Evolutionary conservation across 768 basidiomycete genomes (phyloP).

Genomic region (Phlebiopsis gigantea): DNA sequence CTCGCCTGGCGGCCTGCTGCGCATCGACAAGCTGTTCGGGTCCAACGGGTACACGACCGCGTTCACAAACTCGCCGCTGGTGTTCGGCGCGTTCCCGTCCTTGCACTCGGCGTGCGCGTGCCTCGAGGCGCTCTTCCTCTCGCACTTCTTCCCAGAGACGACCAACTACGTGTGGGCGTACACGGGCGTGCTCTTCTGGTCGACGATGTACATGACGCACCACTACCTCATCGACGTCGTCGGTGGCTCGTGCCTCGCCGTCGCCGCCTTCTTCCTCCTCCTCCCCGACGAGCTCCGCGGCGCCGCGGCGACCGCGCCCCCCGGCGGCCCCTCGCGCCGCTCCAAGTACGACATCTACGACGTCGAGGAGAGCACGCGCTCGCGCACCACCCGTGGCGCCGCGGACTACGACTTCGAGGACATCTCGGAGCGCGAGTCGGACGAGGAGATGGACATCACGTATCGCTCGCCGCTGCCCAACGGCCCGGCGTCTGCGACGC

Average conservation of each 20-base stretch:
- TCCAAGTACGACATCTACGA: constrained; percentile 79
- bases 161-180: constrained; percentile 75
- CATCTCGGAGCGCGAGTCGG: constrained; percentile 39
- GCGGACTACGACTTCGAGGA: constrained; percentile 54
- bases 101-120: constrained; percentile 90
- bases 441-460: constrained; percentile 63
- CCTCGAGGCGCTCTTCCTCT: constrained; percentile 87
- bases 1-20: constrained; percentile 86
- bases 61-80: constrained; percentile 85
- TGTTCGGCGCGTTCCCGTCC: constrained; percentile 96
- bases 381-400: constrained; percentile 23
- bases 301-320: constrained; percentile 46
- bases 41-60: constrained; percentile 67
- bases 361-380: constrained; percentile 51
- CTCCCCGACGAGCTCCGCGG: constrained; percentile 78
- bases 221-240: constrained; percentile 99
- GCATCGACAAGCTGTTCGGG: constrained; percentile 87
- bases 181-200: constrained; percentile 87
- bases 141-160: constrained; percentile 87
- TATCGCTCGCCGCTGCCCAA: constrained; percentile 55
- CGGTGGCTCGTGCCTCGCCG: constrained; percentile 87
- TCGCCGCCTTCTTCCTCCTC: constrained; percentile 80
- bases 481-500: constrained; percentile 30
- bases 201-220: constrained; percentile 97
- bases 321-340: constrained; percentile 32